A percentile compares a stretch with the other conserved stretches of the same genome.
Conservation (phyloP, 148 eudicot genomes). For the Fagopyrum esculentum region DNA sequence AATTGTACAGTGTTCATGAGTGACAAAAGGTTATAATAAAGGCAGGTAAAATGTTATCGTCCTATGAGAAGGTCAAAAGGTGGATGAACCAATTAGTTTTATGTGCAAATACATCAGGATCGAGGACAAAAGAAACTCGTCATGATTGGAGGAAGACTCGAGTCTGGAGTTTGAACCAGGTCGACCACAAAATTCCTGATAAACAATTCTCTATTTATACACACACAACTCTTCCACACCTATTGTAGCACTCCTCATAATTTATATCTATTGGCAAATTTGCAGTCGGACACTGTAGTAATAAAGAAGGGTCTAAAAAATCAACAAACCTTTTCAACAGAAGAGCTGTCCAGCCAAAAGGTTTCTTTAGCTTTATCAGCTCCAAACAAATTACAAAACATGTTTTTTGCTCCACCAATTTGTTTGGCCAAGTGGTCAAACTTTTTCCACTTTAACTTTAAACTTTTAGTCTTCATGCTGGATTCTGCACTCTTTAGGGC, state of each 20-base stretch:
- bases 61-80: neutral
- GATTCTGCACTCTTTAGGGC: constrained; percentile 20
- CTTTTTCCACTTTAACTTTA: constrained; percentile 76
- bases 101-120: neutral
- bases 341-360: constrained; percentile 97
- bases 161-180: neutral
- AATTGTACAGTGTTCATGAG: neutral
- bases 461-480: constrained; percentile 25
- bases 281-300: neutral
- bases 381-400: constrained; percentile 65
- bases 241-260: neutral
- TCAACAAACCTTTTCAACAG: constrained; percentile 73
- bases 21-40: neutral
- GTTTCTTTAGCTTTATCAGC: constrained; percentile 48
- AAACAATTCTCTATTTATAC: neutral
- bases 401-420: constrained; percentile 73
- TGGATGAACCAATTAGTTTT: neutral
- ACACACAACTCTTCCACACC: neutral
- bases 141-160: neutral
- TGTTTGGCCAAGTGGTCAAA: constrained; percentile 43
- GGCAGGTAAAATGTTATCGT: neutral
- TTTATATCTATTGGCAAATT: neutral
- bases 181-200: neutral
- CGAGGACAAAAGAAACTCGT: constrained; percentile 12
- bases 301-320: neutral